A percentile compares a stretch with the other conserved stretches of the same genome.
Conservation (phyloP, 1,139 yeast species). For the Hemisphaericaspora xylofermentans region DNA sequence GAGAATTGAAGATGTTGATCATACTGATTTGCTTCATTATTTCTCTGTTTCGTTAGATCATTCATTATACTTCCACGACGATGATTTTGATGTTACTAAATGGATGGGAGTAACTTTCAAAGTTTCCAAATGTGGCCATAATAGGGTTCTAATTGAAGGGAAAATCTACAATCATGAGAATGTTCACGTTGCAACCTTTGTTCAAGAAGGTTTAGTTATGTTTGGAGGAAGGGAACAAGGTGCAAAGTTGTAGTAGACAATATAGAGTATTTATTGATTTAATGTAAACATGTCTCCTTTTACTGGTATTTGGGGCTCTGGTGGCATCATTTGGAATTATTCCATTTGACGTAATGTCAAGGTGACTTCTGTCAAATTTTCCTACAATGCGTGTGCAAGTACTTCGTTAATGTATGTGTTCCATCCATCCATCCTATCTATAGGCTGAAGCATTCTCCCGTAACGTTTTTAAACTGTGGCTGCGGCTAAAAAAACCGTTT, state of each 20-base stretch:
- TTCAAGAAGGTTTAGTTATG: conserved; percentile 62
- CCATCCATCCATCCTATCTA: no score
- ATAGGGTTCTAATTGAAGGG: conserved; percentile 57
- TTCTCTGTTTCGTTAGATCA: conserved; percentile 62
- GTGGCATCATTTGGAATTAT: no score
- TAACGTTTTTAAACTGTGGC: no score
- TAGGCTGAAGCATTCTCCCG: no score
- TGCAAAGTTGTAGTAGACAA: conserved; percentile 15
- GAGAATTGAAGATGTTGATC: conserved; percentile 21
- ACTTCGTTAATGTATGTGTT: no score
- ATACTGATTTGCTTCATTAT: conserved; percentile 29
- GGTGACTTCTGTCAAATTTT: no score
- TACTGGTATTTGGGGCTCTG: neutral
- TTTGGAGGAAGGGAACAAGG: conserved; percentile 17
- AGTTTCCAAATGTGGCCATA: conserved; percentile 50
- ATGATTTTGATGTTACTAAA: conserved; percentile 47
- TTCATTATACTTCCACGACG: conserved; percentile 63
- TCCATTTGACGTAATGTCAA: neutral
- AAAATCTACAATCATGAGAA: conserved; percentile 55
- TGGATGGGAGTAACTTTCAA: conserved; percentile 54
- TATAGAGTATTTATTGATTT: neutral
- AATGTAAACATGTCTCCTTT: no score
- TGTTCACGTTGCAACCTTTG: conserved; percentile 56
- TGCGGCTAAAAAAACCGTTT: no score
- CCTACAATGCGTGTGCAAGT: neutral